Evolutionary conservation across 768 basidiomycete genomes (phyloP), one percentile per base, ranked within the genome.

Genomic region (Mycena capillaripes): DNA sequence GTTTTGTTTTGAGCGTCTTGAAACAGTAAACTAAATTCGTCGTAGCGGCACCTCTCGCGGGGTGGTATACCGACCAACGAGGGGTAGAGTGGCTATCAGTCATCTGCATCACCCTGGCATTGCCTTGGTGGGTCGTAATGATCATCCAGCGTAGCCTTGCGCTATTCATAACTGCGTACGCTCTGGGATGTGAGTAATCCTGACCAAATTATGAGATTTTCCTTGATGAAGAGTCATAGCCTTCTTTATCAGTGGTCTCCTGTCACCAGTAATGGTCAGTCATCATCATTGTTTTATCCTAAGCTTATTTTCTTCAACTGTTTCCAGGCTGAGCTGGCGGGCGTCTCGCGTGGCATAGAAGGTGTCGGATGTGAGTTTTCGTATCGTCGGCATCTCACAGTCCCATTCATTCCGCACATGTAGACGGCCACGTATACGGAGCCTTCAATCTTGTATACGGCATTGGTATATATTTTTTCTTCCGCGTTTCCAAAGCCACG

Each of bases 361-460:
- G 92, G 92, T 4, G 85, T 95, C 42, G 93, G 93, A 34, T 95
- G 93, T 90, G 77, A 78, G 91, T 79, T 21, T 42, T 61, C 46
- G 23, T 55, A 50, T 55, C 55, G 46, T 36, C 70, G 50, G 73
- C 25, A 48, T 17, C 46, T 8, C 21, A 3, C 14, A 17, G 9
- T 19, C 17, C 69, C 32, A 56, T 32, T 23, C 55, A 69, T 23
- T 32, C 6, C 16, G 38, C 19, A 30, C n/a, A 6, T 55, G 32
- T 74, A 94, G 93, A 92, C 79, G 93, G 88, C 0, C 93, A 94
- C 76, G 86, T 92, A 4, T 95, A 93, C 75, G 93, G 90, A 4
- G 90, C 89, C 0, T 93, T 93, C 78, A 95, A 94, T 81, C 77
- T 94, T 14, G 89, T 89, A 3, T 93, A 90, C 71, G 93, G 91